Conservation (phyloP, 768 basidiomycete species). For the Dentipellis fragilis region DNA sequence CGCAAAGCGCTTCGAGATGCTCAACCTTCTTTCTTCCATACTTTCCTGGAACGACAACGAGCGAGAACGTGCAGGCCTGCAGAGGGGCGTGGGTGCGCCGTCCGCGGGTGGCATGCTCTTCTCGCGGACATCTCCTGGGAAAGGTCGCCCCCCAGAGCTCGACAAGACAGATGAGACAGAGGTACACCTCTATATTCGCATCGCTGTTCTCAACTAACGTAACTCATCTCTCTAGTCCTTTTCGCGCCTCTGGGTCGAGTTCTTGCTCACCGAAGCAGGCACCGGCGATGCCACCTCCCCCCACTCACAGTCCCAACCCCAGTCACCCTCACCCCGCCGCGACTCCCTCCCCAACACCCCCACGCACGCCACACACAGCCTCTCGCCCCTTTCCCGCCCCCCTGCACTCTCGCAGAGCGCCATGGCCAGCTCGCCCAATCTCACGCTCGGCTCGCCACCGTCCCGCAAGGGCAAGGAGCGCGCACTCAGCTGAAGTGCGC, state of each 20-base stretch:
- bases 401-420: constrained; percentile 28
- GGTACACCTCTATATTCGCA: constrained; percentile 28
- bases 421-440: constrained; percentile 31
- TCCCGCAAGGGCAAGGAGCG: constrained; percentile 39
- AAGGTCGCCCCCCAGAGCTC: constrained; percentile 39
- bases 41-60: constrained; percentile 90
- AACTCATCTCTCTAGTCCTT: constrained; percentile 57
- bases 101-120: constrained; percentile 7
- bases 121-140: constrained; percentile 21
- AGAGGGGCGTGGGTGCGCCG: constrained; percentile 29
- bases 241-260: constrained; percentile 96
- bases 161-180: constrained; percentile 82
- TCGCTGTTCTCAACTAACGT: background rate
- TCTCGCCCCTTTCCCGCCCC: constrained; percentile 24
- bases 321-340: constrained; percentile 16
- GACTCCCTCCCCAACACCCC: constrained; percentile 9
- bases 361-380: background rate
- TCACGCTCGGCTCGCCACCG: constrained; percentile 26
- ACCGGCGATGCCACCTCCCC: constrained; percentile 26
- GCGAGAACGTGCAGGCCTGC: constrained; percentile 84
- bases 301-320: constrained; percentile 9
- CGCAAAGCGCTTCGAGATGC: constrained; percentile 94
- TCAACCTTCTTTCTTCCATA: constrained; percentile 77
- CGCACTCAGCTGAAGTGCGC: constrained; percentile 15
- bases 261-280: constrained; percentile 85